Percentiles rank a stretch among this genome's conserved stretches.
These are phyloP conservation scores for Cylindrotheca closterium DNA, from an alignment of 108 stramenopile species.

Conservation along the genomic window DNA sequence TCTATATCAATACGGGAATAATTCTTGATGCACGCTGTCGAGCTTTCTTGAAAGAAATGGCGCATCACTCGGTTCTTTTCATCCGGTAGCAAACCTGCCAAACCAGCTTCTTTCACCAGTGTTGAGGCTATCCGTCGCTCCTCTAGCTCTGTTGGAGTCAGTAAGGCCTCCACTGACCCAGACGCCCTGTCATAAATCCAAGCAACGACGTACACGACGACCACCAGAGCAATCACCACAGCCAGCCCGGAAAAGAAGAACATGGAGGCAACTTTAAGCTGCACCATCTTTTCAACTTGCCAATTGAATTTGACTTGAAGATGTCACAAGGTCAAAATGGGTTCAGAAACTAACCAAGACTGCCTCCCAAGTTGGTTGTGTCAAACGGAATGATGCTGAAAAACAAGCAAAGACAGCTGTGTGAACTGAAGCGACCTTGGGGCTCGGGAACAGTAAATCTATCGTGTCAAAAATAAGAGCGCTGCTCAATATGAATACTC, in stretches of 20 bases:
- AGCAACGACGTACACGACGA: conserved; percentile 8
- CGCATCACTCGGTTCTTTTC: conserved; percentile 3
- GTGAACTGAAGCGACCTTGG: too few relatives aligned
- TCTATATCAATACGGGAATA: too few relatives aligned
- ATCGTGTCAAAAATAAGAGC: too few relatives aligned
- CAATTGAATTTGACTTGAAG: too few relatives aligned
- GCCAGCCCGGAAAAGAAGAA: conserved; percentile 10
- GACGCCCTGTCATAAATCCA: neutral
- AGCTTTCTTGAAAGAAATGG: conserved; percentile 5
- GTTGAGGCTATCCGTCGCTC: conserved; percentile 8
- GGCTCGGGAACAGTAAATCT: neutral
- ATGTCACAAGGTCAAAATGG: neutral
- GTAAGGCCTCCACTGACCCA: neutral
- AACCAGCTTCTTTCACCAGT: conserved; percentile 2
- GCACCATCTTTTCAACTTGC: neutral
- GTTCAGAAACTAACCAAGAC: neutral
- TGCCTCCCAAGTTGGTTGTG: neutral
- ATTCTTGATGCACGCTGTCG: too few relatives aligned
- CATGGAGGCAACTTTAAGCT: neutral
- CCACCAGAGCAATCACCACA: conserved; percentile 15
- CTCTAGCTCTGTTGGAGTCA: conserved; percentile 10
- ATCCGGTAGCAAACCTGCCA: conserved; percentile 16
- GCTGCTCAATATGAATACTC: too few relatives aligned
- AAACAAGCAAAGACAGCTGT: neutral
- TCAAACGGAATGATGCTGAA: neutral